Percentiles rank a stretch among this genome's conserved stretches.
Evolutionary conservation across 768 basidiomycete species (phyloP).

Genomic region (Boletus bicolor): DNA sequence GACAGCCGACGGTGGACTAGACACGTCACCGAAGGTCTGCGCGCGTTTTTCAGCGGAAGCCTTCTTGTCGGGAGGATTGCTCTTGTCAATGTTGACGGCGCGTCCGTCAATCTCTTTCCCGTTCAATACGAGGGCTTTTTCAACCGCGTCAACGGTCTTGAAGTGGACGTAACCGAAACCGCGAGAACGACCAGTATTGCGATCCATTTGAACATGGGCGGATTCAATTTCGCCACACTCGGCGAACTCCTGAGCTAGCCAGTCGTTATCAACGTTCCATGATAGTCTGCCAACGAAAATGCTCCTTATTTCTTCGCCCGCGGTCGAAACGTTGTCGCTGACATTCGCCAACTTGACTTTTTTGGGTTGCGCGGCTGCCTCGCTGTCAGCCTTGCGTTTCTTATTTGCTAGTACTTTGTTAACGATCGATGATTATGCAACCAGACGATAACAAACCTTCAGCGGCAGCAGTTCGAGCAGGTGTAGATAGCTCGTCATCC

Average conservation of each 20-base stretch:
- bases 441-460: slow-evolving; percentile 34
- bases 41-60: slow-evolving; percentile 66
- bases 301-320: slow-evolving; percentile 52
- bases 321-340: slow-evolving; percentile 33
- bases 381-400: slow-evolving; percentile 81
- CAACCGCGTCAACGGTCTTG: slow-evolving; percentile 62
- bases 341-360: slow-evolving; percentile 76
- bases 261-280: slow-evolving; percentile 97
- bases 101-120: slow-evolving; percentile 94
- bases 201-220: slow-evolving; percentile 87
- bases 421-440: background rate
- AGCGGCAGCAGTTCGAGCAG: slow-evolving; percentile 46
- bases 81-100: slow-evolving; percentile 79
- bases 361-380: slow-evolving; percentile 60
- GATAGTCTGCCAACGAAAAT: slow-evolving; percentile 92
- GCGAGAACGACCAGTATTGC: slow-evolving; percentile 75
- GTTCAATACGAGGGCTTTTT: slow-evolving; percentile 76
- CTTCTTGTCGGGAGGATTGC: slow-evolving; percentile 56
- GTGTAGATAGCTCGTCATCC: background rate
- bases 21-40: slow-evolving; percentile 70
- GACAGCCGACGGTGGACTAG: slow-evolving; percentile 63
- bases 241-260: slow-evolving; percentile 87
- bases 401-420: slow-evolving; percentile 28
- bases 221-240: slow-evolving; percentile 84
- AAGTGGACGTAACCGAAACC: slow-evolving; percentile 87